These are phyloP conservation scores for Coleophoma crateriformis DNA, from an alignment of 2,329 filamentous ascomycete species.

Conservation along the genomic window DNA sequence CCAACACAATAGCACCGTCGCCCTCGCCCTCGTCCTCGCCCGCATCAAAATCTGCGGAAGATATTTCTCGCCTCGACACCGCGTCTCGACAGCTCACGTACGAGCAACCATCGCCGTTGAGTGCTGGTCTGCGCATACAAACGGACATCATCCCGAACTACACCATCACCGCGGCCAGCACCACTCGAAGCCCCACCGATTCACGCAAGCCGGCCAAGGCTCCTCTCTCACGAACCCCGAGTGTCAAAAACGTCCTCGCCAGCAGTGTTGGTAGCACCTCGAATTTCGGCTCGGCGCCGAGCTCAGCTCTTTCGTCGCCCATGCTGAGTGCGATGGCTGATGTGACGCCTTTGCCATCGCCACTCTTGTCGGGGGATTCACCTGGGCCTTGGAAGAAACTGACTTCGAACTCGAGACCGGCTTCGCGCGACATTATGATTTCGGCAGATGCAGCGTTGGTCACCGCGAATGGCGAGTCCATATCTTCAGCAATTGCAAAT, in stretches of 20 bases:
- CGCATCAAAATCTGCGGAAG: constrained; percentile 4
- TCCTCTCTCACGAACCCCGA: constrained; percentile 53
- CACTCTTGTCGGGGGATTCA: constrained; percentile 59
- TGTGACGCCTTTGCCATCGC: constrained; percentile 74
- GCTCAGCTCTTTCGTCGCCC: constrained; percentile 66
- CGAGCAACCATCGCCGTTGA: constrained; percentile 19
- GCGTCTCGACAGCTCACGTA: constrained; percentile 10
- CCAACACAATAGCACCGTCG: constrained; percentile 34
- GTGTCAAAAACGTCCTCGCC: constrained; percentile 49
- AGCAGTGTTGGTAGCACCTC: constrained; percentile 37
- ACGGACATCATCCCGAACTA: constrained; percentile 26
- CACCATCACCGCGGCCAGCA: constrained; percentile 18
- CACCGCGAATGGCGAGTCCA: constrained; percentile 45
- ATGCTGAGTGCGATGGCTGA: constrained; percentile 72
- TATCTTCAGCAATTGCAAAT: constrained; percentile 42
- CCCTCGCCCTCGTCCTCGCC: constrained; percentile 14
- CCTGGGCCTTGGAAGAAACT: constrained; percentile 61
- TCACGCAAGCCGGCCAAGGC: constrained; percentile 1
- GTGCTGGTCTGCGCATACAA: constrained; percentile 27
- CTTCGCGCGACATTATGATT: constrained; percentile 39
- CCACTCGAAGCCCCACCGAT: constrained; percentile 10
- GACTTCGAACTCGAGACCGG: constrained; percentile 30
- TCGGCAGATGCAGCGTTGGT: constrained; percentile 42
- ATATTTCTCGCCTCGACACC: constrained; percentile 19
- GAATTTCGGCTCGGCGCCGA: constrained; percentile 46